A percentile compares a stretch with the other conserved stretches of the same genome.
Evolutionary conservation across 2,329 filamentous ascomycete species (phyloP).

Genomic region (Basipetospora chlamydospora): DNA sequence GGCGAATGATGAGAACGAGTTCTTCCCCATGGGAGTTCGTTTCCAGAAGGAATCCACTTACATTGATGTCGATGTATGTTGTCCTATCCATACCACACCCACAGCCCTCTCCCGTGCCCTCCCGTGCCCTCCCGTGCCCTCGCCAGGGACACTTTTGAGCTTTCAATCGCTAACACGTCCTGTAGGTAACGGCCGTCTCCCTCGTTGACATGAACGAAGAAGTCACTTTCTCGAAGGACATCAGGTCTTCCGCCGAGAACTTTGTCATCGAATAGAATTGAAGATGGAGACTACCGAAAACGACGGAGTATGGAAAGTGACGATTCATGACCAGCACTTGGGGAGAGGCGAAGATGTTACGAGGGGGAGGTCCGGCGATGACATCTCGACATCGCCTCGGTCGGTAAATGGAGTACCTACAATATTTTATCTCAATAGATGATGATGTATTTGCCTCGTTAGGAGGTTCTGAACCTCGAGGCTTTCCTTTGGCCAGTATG

Average conservation of each 20-base stretch:
- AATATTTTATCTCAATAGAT: conserved; percentile 4
- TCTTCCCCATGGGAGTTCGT: conserved; percentile 91
- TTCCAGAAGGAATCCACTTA: conserved; percentile 81
- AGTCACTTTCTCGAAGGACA: conserved; percentile 69
- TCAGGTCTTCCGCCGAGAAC: conserved; percentile 61
- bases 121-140: too few relatives aligned
- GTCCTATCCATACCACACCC: not conserved
- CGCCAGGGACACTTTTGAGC: too few relatives aligned
- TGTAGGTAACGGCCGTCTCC: conserved; percentile 49
- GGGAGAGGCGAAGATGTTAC: too few relatives aligned
- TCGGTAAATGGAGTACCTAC: not conserved
- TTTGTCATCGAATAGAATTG: conserved; percentile 58
- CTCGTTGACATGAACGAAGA: conserved; percentile 64
- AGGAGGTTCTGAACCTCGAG: too few relatives aligned
- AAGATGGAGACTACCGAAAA: too few relatives aligned
- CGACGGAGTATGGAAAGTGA: too few relatives aligned
- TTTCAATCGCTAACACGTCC: conserved; percentile 13
- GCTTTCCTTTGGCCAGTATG: not conserved
- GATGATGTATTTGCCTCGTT: not conserved
- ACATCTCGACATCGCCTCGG: too few relatives aligned
- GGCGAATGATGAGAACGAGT: conserved; percentile 77
- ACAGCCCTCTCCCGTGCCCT: too few relatives aligned
- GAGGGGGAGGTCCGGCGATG: too few relatives aligned
- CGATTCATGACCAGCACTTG: too few relatives aligned
- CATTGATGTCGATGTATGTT: conserved; percentile 82